Base-by-base conservation (phyloP, 1,139 yeast genomes). In the Scheffersomyces titani region DNA sequence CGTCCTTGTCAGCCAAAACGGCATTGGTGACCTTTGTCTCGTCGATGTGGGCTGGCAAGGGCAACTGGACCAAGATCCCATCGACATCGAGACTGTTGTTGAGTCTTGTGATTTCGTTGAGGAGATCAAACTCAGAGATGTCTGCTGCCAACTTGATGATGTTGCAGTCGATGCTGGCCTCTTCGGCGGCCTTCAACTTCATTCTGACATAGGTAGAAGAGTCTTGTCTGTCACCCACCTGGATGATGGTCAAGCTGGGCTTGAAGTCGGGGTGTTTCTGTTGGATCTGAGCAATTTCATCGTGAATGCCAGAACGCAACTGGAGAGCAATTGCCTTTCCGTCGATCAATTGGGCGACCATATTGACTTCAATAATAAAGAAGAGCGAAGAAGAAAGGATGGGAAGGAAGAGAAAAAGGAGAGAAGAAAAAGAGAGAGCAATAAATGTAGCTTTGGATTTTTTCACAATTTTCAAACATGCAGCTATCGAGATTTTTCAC, bases 181-280 rank as follows among this genome's bases (percentile, higher is more conserved):
- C 96, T 62, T 82, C 77, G 44, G 98, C 97, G 30, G 98, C 98
- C 77, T 88, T 90, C 64, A 91, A 80, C 78, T 94, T 94, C 97
- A 94, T 93, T 64, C 88, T 86, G 57, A 94, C 98, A 74, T 94
- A 94, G n/a, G 97, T 90, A 53, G 91, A 82, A 13, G 98, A 92
- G 71, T 94, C 99, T 47, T 91, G 93, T 68, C 98, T 83, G 52
- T 78, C 81, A 52, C 98, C 98, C 30, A 94, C 96, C 76, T 94
- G 99, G 63, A 94, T 82, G 64, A 94, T 93, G 55, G 91, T 82
- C 71, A 94, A 80, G 55, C 85, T 82, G 46, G 99, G 98, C 64
- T 82, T 79, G 77, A 92, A 93, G 56, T 80, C 81, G 21, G 86
- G 79, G 68, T 85, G 83, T 57, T 77, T 74, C 24, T 77, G 65